A percentile compares a stretch with the other conserved stretches of the same genome.
phyloP scores from a whole-genome alignment of 805 yeast species.

The Candida nanaspora region DNA sequence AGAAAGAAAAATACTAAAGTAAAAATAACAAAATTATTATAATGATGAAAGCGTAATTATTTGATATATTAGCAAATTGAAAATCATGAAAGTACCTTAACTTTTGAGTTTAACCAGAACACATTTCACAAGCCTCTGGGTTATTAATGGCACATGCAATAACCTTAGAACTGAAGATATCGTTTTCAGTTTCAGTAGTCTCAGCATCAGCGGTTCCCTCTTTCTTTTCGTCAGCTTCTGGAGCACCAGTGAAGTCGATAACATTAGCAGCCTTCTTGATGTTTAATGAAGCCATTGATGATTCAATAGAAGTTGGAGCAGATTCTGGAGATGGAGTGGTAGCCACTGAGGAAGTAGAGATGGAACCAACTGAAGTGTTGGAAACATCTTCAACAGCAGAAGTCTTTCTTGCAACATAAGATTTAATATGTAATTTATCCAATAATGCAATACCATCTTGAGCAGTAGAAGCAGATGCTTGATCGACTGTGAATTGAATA shows the following conservation, averaged over 20 bases:
- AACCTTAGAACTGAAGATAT: slow-evolving; percentile 87
- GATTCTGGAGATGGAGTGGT: slow-evolving; percentile 23
- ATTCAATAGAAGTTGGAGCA: slow-evolving; percentile 20
- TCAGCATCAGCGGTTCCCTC: slow-evolving; percentile 15
- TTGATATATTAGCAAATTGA: not conserved
- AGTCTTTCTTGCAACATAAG: slow-evolving; percentile 25
- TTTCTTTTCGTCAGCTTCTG: slow-evolving; percentile 5
- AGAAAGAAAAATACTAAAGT: not conserved
- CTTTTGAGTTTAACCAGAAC: slow-evolving; percentile 97
- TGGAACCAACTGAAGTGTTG: slow-evolving; percentile 21
- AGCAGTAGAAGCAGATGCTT: slow-evolving; percentile 29
- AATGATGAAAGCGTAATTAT: not conserved
- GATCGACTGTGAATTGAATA: slow-evolving; percentile 84
- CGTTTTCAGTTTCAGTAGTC: slow-evolving; percentile 46
- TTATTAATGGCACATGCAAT: slow-evolving; percentile 95
- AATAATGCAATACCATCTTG: slow-evolving; percentile 18
- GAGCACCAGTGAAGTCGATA: slow-evolving; percentile 4
- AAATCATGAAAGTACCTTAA: too few species aligned
- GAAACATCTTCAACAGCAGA: slow-evolving; percentile 23
- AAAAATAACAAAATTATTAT: not conserved
- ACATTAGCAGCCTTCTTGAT: slow-evolving; percentile 3
- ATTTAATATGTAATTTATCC: slow-evolving; percentile 25
- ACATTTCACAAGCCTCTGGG: slow-evolving; percentile 98
- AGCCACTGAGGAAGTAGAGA: slow-evolving; percentile 39
- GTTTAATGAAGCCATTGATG: slow-evolving; percentile 2